A percentile compares a stretch with the other conserved stretches of the same genome.
Conservation (phyloP, 441 rosid genomes). For the Erysimum cheiri region DNA sequence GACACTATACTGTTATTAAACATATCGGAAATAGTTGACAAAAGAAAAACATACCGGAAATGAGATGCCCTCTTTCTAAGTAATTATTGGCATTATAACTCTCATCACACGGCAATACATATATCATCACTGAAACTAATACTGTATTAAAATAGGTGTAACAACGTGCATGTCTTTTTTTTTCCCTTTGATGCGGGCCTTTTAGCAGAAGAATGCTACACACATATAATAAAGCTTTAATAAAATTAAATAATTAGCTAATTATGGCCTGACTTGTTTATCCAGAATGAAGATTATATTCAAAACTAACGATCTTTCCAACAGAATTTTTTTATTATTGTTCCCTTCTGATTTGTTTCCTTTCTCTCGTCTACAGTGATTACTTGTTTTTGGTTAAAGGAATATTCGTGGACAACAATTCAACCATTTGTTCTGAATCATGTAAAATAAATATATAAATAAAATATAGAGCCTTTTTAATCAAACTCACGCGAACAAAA, state of each 20-base stretch:
- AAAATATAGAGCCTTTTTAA: background rate
- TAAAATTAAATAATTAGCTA: conserved; percentile 11
- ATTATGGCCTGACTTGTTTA: conserved; percentile 28
- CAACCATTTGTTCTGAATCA: background rate
- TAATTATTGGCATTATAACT: background rate
- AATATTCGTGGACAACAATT: conserved; percentile 21
- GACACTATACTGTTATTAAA: background rate
- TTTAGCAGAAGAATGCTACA: conserved; percentile 30
- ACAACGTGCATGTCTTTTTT: conserved; percentile 4
- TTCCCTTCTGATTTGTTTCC: conserved; percentile 21
- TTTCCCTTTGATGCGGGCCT: conserved; percentile 2
- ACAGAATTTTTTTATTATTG: background rate
- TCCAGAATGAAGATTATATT: conserved; percentile 13
- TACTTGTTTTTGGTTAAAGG: background rate
- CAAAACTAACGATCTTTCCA: conserved; percentile 26
- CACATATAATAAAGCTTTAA: conserved; percentile 3
- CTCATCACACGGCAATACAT: background rate
- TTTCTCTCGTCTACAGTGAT: conserved; percentile 17
- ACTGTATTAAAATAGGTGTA: background rate
- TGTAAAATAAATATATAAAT: background rate
- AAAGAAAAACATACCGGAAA: background rate
- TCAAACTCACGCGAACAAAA: background rate
- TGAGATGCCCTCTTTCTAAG: conserved; percentile 2
- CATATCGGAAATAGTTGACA: background rate
- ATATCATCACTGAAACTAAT: background rate